Percentiles rank a stretch among this genome's conserved stretches.
Conservation (phyloP, 2,329 filamentous ascomycete genomes). For the Cladosporium sp. region DNA sequence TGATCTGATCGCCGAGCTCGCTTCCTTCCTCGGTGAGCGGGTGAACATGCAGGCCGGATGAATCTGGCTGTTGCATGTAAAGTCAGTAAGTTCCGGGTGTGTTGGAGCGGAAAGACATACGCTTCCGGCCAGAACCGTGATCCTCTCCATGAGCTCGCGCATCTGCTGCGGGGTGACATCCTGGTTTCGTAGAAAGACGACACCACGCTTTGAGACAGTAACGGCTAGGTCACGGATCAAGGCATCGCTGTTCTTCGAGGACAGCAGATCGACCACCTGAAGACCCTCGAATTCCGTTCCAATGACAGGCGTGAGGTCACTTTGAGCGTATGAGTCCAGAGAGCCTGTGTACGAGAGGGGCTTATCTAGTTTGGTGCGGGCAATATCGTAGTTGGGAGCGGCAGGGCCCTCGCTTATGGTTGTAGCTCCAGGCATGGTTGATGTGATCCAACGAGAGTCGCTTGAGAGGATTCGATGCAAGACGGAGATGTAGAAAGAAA, state of each 20-base stretch:
- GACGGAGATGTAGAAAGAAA: not conserved
- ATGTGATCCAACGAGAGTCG: not conserved
- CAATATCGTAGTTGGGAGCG: not conserved
- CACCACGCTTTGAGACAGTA: slow-evolving; percentile 49
- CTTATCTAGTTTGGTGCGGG: slow-evolving; percentile 9
- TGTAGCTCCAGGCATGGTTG: slow-evolving; percentile 5
- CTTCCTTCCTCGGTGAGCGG: slow-evolving; percentile 55
- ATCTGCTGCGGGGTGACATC: slow-evolving; percentile 48
- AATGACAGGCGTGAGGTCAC: slow-evolving; percentile 54
- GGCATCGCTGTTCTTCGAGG: slow-evolving; percentile 21
- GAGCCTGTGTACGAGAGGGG: slow-evolving; percentile 33
- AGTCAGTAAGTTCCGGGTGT: not conserved
- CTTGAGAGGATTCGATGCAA: not conserved
- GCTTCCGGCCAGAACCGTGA: slow-evolving; percentile 48
- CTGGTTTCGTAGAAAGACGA: slow-evolving; percentile 54
- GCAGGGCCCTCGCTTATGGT: slow-evolving; percentile 3
- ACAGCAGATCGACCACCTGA: slow-evolving; percentile 21
- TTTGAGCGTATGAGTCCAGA: slow-evolving; percentile 45
- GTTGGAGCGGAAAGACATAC: slow-evolving; percentile 25
- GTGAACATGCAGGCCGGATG: slow-evolving; percentile 56
- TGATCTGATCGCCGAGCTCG: slow-evolving; percentile 57
- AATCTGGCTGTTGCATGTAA: slow-evolving; percentile 40
- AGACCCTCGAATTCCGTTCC: slow-evolving; percentile 47
- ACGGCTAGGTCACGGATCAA: slow-evolving; percentile 23
- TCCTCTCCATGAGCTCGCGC: slow-evolving; percentile 48